Base-by-base conservation (phyloP, 2,329 filamentous ascomycete genomes). In the Chrysoporthe cubensis region DNA sequence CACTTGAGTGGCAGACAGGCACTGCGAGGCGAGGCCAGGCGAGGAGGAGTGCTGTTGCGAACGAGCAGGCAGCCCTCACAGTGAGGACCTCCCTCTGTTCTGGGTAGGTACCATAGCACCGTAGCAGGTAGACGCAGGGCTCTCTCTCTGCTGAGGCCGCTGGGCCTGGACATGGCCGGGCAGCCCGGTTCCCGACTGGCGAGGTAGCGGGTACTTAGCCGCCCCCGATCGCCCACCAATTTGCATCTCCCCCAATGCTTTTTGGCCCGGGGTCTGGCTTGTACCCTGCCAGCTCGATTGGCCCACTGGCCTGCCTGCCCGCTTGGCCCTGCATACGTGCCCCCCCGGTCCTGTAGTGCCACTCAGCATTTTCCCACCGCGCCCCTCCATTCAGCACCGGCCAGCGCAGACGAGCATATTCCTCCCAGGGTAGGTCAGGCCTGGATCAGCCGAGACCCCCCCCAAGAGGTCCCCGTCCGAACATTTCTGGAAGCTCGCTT, bases 401-500 rank as follows among this genome's bases (percentile, higher is more conserved):
- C 62, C 54, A 64, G 52, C 62, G 48, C 62, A 56, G 54, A 40
- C 37, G 40, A 21, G 21, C 56, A 21, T 18, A 21, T 7, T 26
- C 26, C 26, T 26, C 26, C 26, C 26, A 26, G 26, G 26, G 26
- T 26, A 26, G 26, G 26, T 26, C 26, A 26, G 11, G 16, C 7
- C 21, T n/a, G 43, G 6, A 40, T 21, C 42, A 9, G 42, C 2
- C 13, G n/a, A 61, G 46, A 62, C 57, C 43, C 43, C 59, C n/a
- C 42, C 48, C n/a, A n/a, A 46, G 56, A 4, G 43, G 42, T 26
- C 34, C 65, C 60, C 40, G 7, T 54, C 50, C 64, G 52, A 65
- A 65, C 62, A 60, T 68, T 69, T 69, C 42, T 69, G 68, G 52
- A 66, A 69, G 65, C 65, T 69, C 65, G 46, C 65, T 54, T 59